Base-by-base conservation (phyloP, 306 rosid genomes). In the Macrotyloma uniflorum region DNA sequence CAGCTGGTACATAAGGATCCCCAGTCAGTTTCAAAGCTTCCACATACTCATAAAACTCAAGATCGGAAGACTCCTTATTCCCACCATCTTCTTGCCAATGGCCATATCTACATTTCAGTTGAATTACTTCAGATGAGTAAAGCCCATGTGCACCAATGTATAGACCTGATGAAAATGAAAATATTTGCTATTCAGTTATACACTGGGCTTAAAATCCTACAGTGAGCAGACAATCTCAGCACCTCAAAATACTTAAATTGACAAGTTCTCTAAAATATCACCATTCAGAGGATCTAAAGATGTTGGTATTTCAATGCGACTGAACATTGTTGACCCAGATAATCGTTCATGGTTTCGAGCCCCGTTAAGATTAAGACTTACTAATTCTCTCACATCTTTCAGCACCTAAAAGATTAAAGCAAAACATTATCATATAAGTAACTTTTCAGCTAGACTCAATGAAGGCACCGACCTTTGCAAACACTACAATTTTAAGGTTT, bases 11-110 rank as follows among this genome's bases (percentile, higher is more conserved):
- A 66, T 38, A 36, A 66, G 71, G 53, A 66, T 66, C 53, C 51
- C 71, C 71, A 40, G 53, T 66, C 18, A 66, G 19, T 66, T 66
- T 66, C 51, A 66, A 66, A 42, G 71, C 71, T 66, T 66, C 71
- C 16, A 66, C 71, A 40, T 66, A 66, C 71, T 66, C 33, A 22
- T 12, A 66, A 40, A 66, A 66, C 10, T 38, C 71, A 19, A 66
- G 51, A 66, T 66, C 19, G 2, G 51, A 66, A 40, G 51, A 28
- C 11, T 66, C 50, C n/a, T 40, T 66, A 13, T n/a, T 8, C 71
- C 11, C 51, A 22, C 19, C 71, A 66, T 66, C 71, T 38, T 66
- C 71, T 19, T 66, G 33, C 71, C 71, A 66, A 6, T 40, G 51
- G 53, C 71, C 71, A 66, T 66, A 66, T 19, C 19, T 40, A 20